Evolutionary conservation across 164 flowering plant genomes (phyloP).

Genomic region (Echeveria elegans): DNA sequence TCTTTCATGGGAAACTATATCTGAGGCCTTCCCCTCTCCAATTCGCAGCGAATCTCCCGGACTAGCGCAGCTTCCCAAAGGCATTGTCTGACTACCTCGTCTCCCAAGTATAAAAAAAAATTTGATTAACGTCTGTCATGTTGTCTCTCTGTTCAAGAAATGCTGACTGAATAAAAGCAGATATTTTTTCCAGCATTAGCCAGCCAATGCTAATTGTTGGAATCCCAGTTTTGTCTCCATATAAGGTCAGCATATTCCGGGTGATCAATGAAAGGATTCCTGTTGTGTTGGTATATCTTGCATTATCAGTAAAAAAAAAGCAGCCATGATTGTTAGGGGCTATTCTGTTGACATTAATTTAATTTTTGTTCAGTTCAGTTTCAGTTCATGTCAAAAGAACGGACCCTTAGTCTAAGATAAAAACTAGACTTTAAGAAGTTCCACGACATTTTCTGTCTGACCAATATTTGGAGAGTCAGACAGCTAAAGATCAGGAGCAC

Average conservation of each 20-base stretch:
- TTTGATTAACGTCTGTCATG: background rate
- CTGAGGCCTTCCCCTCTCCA: conserved; percentile 42
- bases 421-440: background rate
- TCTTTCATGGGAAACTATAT: conserved; percentile 40
- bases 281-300: conserved; percentile 5
- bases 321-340: too few species aligned
- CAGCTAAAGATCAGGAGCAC: conserved; percentile 29
- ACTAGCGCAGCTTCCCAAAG: conserved; percentile 5
- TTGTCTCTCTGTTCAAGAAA: background rate
- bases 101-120: background rate
- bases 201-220: background rate
- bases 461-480: conserved; percentile 9
- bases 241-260: conserved; percentile 6
- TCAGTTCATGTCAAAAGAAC: too few species aligned
- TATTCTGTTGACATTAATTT: too few species aligned
- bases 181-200: background rate
- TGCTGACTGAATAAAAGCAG: background rate
- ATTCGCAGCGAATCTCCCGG: conserved; percentile 28
- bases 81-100: background rate
- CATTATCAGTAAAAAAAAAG: too few species aligned
- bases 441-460: background rate
- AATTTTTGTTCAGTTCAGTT: too few species aligned
- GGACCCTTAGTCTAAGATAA: too few species aligned
- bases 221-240: background rate
- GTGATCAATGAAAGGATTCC: conserved; percentile 6